Evolutionary conservation across 306 rosid species (phyloP), one percentile per base, ranked within the genome.

Genomic region (Gillenia trifoliata): DNA sequence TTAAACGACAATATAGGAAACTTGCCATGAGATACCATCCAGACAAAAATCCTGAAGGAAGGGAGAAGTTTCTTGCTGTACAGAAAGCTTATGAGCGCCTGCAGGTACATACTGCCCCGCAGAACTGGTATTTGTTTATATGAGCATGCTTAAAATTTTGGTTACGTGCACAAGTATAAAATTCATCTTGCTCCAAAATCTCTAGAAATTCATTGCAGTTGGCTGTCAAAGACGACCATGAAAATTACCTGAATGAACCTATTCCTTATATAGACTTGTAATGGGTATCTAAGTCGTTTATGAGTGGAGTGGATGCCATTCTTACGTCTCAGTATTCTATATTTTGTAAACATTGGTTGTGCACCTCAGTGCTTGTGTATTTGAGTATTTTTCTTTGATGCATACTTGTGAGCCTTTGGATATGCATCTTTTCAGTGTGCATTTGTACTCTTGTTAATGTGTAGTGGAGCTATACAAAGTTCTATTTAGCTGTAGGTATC

Each of bases 21-120:
- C 99, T 94, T 81, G 99, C 99, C 26, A 94, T 92, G 97, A 94
- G 81, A 83, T 94, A 94, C 89, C 99, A 94, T 81, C 99, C 99
- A 49, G 99, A 94, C 90, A 94, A 94, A 89, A 94, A 94, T 81
- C 99, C 99, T 36, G 96, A 92, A 85, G 99, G 99, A 80, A 89
- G 99, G 82, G 99, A 94, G 12, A 94, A 78, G 77, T 94, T 94
- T 83, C 97, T 90, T 85, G 93, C 97, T 49, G 95, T 94, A 66
- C 99, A 94, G 89, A 94, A 94, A 89, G 99, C 99, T 60, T 94
- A 94, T 81, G 99, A 94, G 79, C 95, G 99, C 66, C 86, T 94
- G 72, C 99, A 94, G 99, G 99, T 94, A 87, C 76, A 47, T 47
- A 75, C 45, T 28, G 49, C 41, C 70, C 75, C 43, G 23, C 69